Conservation (phyloP, 1,139 yeast genomes). For the Blastobotrys apis region DNA sequence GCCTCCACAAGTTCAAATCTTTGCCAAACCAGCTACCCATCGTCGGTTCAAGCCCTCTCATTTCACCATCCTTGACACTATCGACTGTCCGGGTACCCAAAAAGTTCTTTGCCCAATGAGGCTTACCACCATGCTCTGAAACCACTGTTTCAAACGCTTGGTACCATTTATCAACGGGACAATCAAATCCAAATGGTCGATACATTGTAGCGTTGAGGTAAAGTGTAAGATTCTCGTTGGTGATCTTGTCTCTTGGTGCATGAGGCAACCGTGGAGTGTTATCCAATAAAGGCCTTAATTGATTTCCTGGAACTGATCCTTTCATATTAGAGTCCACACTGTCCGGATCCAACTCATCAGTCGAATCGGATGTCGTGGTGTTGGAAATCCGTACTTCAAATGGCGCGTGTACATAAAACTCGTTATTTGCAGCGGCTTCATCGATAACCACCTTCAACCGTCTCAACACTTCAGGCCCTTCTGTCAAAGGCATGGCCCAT, state of each 20-base stretch:
- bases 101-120: conserved; percentile 99
- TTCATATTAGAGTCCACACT: conserved; percentile 19
- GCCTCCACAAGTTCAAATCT: conserved; percentile 55
- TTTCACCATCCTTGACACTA: conserved; percentile 55
- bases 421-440: conserved; percentile 55
- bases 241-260: conserved; percentile 38
- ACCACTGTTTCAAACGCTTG: conserved; percentile 74
- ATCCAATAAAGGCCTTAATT: conserved; percentile 74
- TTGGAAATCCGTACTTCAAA: conserved; percentile 92
- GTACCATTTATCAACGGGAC: conserved; percentile 79
- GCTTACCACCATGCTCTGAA: conserved; percentile 80
- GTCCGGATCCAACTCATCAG: conserved; percentile 14
- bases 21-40: conserved; percentile 80
- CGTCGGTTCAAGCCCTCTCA: conserved; percentile 72
- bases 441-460: conserved; percentile 59
- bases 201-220: conserved; percentile 94
- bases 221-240: conserved; percentile 75
- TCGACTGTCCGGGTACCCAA: conserved; percentile 47
- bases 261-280: conserved; percentile 65
- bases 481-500: conserved; percentile 85
- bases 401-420: conserved; percentile 88
- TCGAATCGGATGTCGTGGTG: conserved; percentile 49
- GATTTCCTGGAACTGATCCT: conserved; percentile 85
- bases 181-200: conserved; percentile 77
- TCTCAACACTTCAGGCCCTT: conserved; percentile 68